A percentile compares a stretch with the other conserved stretches of the same genome.
Evolutionary conservation across 1,284 basidiomycete genomes (phyloP).

Genomic region (Paramarasmius palmivorus): DNA sequence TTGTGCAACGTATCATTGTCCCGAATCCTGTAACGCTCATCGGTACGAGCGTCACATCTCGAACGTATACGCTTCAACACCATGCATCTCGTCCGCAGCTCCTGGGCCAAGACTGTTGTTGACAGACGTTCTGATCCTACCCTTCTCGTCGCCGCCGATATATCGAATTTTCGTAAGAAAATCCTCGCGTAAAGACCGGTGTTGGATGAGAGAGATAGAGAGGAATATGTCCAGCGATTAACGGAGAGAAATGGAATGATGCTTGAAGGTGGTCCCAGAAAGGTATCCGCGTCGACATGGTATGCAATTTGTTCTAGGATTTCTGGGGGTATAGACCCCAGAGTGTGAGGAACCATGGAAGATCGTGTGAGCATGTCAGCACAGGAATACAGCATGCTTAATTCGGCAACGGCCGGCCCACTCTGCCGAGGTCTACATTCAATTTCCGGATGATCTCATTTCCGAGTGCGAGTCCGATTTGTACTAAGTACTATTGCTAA

Average conservation of each 20-base stretch:
- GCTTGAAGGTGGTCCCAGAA: constrained; percentile 53
- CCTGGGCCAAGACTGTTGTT: constrained; percentile 48
- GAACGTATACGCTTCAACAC: constrained; percentile 53
- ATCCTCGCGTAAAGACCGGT: constrained; percentile 69
- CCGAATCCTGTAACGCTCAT: constrained; percentile 23
- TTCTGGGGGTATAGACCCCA: constrained; percentile 59
- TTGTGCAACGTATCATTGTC: constrained; percentile 29
- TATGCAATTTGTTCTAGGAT: constrained; percentile 71
- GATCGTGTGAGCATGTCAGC: not conserved
- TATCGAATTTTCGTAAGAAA: constrained; percentile 71
- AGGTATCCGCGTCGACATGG: constrained; percentile 45
- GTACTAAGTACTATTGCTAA: too few species aligned
- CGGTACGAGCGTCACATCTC: constrained; percentile 34
- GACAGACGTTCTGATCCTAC: constrained; percentile 43
- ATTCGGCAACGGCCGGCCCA: too few species aligned
- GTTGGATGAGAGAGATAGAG: constrained; percentile 48
- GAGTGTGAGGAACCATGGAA: constrained; percentile 25
- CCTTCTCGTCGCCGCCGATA: constrained; percentile 52
- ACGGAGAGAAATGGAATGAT: constrained; percentile 56
- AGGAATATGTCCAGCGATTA: constrained; percentile 51
- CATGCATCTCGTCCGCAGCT: constrained; percentile 57
- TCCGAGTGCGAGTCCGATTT: too few species aligned
- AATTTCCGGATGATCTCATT: too few species aligned
- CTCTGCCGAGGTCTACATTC: too few species aligned
- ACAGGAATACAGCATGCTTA: too few species aligned